Evolutionary conservation across 768 basidiomycete species (phyloP).

Genomic region (Kwoniella dendrophila): DNA sequence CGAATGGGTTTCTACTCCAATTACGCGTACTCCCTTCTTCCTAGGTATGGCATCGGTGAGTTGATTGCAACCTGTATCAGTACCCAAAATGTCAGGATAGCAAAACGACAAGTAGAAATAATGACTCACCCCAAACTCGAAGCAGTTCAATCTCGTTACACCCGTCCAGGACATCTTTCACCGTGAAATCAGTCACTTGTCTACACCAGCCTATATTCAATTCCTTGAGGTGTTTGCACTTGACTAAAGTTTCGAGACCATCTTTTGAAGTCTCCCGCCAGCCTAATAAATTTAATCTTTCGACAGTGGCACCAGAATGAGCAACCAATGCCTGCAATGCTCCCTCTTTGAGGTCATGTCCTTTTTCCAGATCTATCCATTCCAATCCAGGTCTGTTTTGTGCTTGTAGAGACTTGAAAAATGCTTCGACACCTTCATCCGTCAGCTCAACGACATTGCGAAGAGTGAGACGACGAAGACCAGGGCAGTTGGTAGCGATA

Average conservation of each 20-base stretch:
- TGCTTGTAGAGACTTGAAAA: constrained; percentile 67
- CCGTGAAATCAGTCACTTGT: constrained; percentile 75
- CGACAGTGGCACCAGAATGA: constrained; percentile 68
- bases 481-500: constrained; percentile 62
- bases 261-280: constrained; percentile 68
- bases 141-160: constrained; percentile 59
- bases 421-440: constrained; percentile 68
- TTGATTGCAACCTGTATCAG: constrained; percentile 50
- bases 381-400: constrained; percentile 40
- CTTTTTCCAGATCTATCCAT: constrained; percentile 67
- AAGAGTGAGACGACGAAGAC: constrained; percentile 64
- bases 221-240: constrained; percentile 59
- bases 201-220: constrained; percentile 87
- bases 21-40: constrained; percentile 52
- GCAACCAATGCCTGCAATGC: constrained; percentile 68
- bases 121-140: constrained; percentile 59
- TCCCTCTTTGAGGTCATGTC: constrained; percentile 61
- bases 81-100: neutral
- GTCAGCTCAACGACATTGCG: constrained; percentile 66
- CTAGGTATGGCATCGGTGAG: constrained; percentile 53
- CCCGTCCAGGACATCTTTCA: constrained; percentile 68
- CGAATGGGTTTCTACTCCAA: constrained; percentile 52
- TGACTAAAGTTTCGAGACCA: constrained; percentile 57
- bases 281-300: constrained; percentile 72
- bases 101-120: neutral